A percentile compares a stretch with the other conserved stretches of the same genome.
These are phyloP conservation scores for Tetraselmis striata DNA, from an alignment of 139 green algal species.

Conservation along the genomic window DNA sequence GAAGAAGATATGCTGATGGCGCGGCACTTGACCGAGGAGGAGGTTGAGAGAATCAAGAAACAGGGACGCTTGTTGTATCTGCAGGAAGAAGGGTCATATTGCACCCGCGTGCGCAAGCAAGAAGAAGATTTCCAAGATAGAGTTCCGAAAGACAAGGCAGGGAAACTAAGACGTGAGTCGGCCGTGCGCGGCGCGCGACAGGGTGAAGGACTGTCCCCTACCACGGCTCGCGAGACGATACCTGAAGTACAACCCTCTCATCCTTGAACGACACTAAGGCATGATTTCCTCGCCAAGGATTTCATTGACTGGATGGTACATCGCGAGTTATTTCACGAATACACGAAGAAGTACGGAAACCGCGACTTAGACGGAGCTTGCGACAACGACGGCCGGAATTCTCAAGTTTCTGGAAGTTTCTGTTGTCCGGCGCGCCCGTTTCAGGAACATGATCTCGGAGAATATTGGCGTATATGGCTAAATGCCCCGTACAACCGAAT, in stretches of 20 bases:
- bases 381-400: background rate
- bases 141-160: too few relatives aligned
- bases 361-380: background rate
- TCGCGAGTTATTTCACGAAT: background rate
- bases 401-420: background rate
- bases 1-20: too few relatives aligned
- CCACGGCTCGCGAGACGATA: too few relatives aligned
- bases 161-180: background rate
- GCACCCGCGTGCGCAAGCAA: too few relatives aligned
- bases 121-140: too few relatives aligned
- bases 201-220: background rate
- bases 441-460: background rate
- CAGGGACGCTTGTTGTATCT: too few relatives aligned
- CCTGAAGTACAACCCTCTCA: too few relatives aligned
- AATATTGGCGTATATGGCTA: background rate
- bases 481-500: background rate
- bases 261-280: background rate
- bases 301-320: background rate
- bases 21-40: too few relatives aligned
- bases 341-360: background rate
- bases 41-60: too few relatives aligned
- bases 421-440: background rate
- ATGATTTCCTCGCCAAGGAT: background rate
- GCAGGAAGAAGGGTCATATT: too few relatives aligned
- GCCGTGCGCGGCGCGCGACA: background rate